Evolutionary conservation across 176 grass and related monocot genomes (phyloP).

Genomic region (Cocos nucifera): DNA sequence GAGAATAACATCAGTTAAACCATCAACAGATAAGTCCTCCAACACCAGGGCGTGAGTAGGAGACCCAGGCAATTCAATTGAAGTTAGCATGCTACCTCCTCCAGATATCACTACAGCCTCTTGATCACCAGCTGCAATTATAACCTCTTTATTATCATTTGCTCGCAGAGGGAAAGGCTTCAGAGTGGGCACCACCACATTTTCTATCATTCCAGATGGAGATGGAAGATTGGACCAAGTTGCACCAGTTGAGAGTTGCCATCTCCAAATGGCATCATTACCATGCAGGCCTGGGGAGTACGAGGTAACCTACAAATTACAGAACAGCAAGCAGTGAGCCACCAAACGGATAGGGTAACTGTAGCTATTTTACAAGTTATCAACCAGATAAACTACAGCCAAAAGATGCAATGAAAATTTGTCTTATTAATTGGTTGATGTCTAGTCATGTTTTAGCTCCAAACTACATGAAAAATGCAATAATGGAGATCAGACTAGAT

Average conservation of each 20-base stretch:
- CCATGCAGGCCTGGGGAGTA: slow-evolving; percentile 71
- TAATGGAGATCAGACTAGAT: background rate
- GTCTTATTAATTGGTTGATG: too few relatives aligned
- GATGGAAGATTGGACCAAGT: slow-evolving; percentile 96
- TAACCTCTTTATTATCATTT: slow-evolving; percentile 46
- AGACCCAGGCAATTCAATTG: slow-evolving; percentile 59
- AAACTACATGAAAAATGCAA: background rate
- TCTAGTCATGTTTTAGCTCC: too few relatives aligned
- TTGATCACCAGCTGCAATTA: slow-evolving; percentile 63
- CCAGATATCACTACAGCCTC: slow-evolving; percentile 79
- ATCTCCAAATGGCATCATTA: slow-evolving; percentile 76
- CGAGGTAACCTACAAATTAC: slow-evolving; percentile 51
- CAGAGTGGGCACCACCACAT: slow-evolving; percentile 71
- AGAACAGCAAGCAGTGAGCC: too few relatives aligned
- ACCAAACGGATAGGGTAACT: too few relatives aligned
- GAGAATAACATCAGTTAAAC: slow-evolving; percentile 66
- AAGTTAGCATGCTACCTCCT: slow-evolving; percentile 52
- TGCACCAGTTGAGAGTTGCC: slow-evolving; percentile 79
- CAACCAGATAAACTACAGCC: too few relatives aligned
- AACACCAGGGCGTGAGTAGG: slow-evolving; percentile 62
- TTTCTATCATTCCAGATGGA: slow-evolving; percentile 82
- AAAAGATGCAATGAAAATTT: too few relatives aligned
- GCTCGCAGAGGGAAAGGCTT: slow-evolving; percentile 56
- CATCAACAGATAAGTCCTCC: slow-evolving; percentile 79
- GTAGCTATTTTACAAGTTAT: too few relatives aligned